phyloP scores from a whole-genome alignment of 495 filamentous ascomycete species.

The Physcia stellaris region DNA sequence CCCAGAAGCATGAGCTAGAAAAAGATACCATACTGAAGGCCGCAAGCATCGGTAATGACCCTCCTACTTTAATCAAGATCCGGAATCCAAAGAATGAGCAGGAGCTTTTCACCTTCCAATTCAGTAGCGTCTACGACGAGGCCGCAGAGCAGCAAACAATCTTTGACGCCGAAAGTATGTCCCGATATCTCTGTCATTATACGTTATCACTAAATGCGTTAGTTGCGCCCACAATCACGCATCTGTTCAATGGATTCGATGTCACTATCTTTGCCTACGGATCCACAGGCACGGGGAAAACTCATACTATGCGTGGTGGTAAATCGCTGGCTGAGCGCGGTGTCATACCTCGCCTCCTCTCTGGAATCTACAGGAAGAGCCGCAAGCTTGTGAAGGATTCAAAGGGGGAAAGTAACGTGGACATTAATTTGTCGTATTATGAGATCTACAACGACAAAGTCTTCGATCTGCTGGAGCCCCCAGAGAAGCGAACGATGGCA shows the following conservation, averaged over 20 bases:
- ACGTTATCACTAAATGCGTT: background rate
- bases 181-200: no score
- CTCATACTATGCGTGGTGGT: slow-evolving; percentile 94
- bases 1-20: slow-evolving; percentile 68
- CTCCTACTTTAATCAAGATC: slow-evolving; percentile 65
- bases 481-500: slow-evolving; percentile 74
- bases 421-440: slow-evolving; percentile 82
- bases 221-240: slow-evolving; percentile 67
- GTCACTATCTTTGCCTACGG: slow-evolving; percentile 94
- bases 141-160: slow-evolving; percentile 67
- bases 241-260: slow-evolving; percentile 87
- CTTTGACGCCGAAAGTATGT: slow-evolving; percentile 75
- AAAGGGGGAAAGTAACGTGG: slow-evolving; percentile 55
- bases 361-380: slow-evolving; percentile 69
- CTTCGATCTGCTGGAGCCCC: slow-evolving; percentile 80
- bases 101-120: slow-evolving; percentile 87
- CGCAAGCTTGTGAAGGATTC: slow-evolving; percentile 83
- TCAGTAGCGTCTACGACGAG: slow-evolving; percentile 84
- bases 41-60: slow-evolving; percentile 24
- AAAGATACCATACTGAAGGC: slow-evolving; percentile 66
- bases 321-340: slow-evolving; percentile 80
- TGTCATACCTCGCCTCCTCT: slow-evolving; percentile 79
- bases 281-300: slow-evolving; percentile 91
- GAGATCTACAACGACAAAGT: slow-evolving; percentile 98
- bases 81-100: slow-evolving; percentile 87